phyloP scores from a whole-genome alignment of 306 rosid genomes.

The Medicago lupulina region DNA sequence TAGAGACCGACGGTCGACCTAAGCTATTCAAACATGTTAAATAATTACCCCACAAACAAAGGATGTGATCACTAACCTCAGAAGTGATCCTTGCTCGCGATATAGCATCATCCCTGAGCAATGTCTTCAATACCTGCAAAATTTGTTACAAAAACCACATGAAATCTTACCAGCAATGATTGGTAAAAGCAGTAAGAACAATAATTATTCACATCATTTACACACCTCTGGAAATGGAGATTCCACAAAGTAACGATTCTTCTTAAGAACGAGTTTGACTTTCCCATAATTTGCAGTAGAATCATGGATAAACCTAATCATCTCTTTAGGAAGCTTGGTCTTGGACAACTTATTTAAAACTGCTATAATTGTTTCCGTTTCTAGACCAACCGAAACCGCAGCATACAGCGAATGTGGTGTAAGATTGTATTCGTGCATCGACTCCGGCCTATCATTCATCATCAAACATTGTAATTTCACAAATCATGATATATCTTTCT shows the following conservation, averaged over 20 bases:
- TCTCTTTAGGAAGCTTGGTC: slow-evolving; percentile 95
- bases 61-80: slow-evolving; percentile 64
- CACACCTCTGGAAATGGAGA: slow-evolving; percentile 90
- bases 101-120: slow-evolving; percentile 82
- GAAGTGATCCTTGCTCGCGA: slow-evolving; percentile 70
- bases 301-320: slow-evolving; percentile 83
- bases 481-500: background rate
- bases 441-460: slow-evolving; percentile 76
- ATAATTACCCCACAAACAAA: slow-evolving; percentile 1
- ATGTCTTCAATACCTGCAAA: slow-evolving; percentile 84
- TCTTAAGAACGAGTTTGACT: slow-evolving; percentile 96
- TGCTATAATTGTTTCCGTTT: slow-evolving; percentile 78
- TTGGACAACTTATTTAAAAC: slow-evolving; percentile 88
- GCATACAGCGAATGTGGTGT: slow-evolving; percentile 95
- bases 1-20: background rate
- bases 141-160: slow-evolving; percentile 23
- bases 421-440: slow-evolving; percentile 94
- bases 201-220: slow-evolving; percentile 15
- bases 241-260: slow-evolving; percentile 85
- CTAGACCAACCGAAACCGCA: slow-evolving; percentile 94
- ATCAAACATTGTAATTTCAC: slow-evolving; percentile 13
- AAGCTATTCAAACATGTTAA: slow-evolving; percentile 24
- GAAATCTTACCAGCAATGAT: slow-evolving; percentile 28
- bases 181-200: slow-evolving; percentile 2
- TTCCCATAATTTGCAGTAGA: slow-evolving; percentile 95